Conservation (phyloP, 768 basidiomycete species). For the Boletus tylopilopsis region DNA sequence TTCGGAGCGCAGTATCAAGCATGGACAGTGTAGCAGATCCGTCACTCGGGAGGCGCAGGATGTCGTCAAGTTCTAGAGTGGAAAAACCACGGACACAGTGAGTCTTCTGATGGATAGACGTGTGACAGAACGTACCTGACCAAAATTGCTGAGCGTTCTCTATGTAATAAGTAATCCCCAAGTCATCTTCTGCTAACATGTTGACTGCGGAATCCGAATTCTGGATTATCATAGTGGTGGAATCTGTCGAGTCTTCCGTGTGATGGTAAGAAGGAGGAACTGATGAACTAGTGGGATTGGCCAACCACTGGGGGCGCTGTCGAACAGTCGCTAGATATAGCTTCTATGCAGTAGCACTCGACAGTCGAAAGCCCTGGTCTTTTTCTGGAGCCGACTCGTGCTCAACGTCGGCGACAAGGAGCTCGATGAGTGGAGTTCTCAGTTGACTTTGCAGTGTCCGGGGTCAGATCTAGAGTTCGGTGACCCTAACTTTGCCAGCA, state of each 20-base stretch:
- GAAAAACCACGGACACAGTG: neutral
- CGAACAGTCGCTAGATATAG: neutral
- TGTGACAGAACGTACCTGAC: slow-evolving; percentile 58
- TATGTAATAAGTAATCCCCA: slow-evolving; percentile 81
- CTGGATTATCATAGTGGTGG: slow-evolving; percentile 14
- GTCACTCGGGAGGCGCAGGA: slow-evolving; percentile 61
- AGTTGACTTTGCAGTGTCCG: slow-evolving; percentile 14
- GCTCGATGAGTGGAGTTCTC: neutral
- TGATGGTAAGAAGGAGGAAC: slow-evolving; percentile 2
- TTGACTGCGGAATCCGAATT: slow-evolving; percentile 15
- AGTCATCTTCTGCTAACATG: slow-evolving; percentile 48
- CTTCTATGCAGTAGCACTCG: neutral
- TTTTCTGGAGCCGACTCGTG: slow-evolving; percentile 3
- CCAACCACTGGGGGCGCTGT: neutral
- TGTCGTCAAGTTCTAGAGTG: slow-evolving; percentile 81
- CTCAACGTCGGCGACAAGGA: slow-evolving; percentile 4
- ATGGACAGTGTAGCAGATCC: slow-evolving; percentile 58
- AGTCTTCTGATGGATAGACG: neutral
- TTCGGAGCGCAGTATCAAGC: slow-evolving; percentile 74
- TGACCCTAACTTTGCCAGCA: no score
- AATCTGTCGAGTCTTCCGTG: slow-evolving; percentile 3
- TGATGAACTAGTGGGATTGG: neutral
- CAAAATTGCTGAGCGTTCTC: slow-evolving; percentile 86
- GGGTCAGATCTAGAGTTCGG: no score
- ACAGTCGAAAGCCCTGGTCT: neutral